Base-by-base conservation (phyloP, 1,284 basidiomycete species). In the Porogramme epimiltina region DNA sequence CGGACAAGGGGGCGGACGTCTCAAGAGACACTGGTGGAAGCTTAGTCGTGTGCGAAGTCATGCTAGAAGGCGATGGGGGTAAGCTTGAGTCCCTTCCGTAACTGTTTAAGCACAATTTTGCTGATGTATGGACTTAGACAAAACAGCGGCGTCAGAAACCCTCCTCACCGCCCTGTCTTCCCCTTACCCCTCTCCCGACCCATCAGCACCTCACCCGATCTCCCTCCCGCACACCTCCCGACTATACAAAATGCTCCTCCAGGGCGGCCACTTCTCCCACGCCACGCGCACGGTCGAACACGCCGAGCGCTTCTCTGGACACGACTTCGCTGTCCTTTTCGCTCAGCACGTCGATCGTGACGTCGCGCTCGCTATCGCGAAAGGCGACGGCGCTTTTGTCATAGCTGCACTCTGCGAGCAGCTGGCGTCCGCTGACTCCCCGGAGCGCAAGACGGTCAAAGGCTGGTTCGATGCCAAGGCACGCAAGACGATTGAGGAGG, bases 201-300 rank as follows among this genome's bases (percentile, higher is more conserved):
- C 72, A 0, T 55, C 73, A 6, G 64, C 62, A 3, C 78, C 79
- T 0, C 91, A 94, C 67, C 77, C 81, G 9, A 85, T 94, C 54
- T 86, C 93, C 63, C 78, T 93, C 15, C 82, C 91, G 0, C 90
- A 92, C 66, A 81, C 85, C 2, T 87, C 89, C 2, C 79, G 93
- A 39, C 67, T 93, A 47, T 93, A 92, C 78, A 95, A 95, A 70
- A 85, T 84, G 0, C 81, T 95, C 11, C 77, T 95, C 0, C 89
- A 93, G 63, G 93, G 93, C n/a, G 93, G 93, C 0, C 92, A 94
- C 67, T 95, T 85, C 70, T 86, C 83, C 51, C 84, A 83, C 39
- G 67, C 77, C 0, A 79, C 82, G 2, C 78, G 79, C 40, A 58
- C 76, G 1, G 73, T 94, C 38, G 70, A 77, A 5, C 69, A 72